Conservation (phyloP, 2,329 filamentous ascomycete species). For the Cytospora piceae region DNA sequence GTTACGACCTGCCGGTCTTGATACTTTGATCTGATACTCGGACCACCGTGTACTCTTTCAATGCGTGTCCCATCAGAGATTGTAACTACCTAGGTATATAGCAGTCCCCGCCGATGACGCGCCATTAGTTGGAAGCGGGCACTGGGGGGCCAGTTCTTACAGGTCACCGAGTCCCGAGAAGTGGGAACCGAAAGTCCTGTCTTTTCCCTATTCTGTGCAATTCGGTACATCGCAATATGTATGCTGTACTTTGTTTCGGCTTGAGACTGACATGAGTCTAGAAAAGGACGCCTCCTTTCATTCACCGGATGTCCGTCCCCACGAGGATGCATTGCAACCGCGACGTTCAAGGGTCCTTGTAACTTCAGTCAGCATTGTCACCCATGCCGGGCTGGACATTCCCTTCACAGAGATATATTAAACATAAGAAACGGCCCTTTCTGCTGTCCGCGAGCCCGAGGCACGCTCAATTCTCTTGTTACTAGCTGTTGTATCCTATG, state of each 20-base stretch:
- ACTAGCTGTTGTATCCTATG: neutral
- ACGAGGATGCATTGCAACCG: conserved; percentile 11
- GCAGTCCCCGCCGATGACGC: conserved; percentile 22
- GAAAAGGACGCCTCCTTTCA: conserved; percentile 16
- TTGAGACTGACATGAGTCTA: neutral
- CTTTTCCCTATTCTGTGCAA: neutral
- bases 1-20: conserved; percentile 19
- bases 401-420: too few relatives aligned
- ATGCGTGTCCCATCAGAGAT: conserved; percentile 20
- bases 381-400: neutral
- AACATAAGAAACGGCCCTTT: conserved; percentile 11
- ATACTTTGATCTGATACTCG: conserved; percentile 12
- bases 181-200: conserved; percentile 23
- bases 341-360: conserved; percentile 3
- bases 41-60: conserved; percentile 9
- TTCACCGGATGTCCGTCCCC: conserved; percentile 4
- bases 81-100: neutral
- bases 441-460: conserved; percentile 21
- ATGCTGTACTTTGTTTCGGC: neutral
- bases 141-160: conserved; percentile 8
- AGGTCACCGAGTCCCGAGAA: conserved; percentile 25
- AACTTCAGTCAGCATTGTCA: conserved; percentile 4
- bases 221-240: conserved; percentile 6
- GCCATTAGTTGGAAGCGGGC: conserved; percentile 24
- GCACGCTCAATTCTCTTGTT: neutral